Base-by-base conservation (phyloP, 1,284 basidiomycete genomes). In the Amylostereum areolatum region DNA sequence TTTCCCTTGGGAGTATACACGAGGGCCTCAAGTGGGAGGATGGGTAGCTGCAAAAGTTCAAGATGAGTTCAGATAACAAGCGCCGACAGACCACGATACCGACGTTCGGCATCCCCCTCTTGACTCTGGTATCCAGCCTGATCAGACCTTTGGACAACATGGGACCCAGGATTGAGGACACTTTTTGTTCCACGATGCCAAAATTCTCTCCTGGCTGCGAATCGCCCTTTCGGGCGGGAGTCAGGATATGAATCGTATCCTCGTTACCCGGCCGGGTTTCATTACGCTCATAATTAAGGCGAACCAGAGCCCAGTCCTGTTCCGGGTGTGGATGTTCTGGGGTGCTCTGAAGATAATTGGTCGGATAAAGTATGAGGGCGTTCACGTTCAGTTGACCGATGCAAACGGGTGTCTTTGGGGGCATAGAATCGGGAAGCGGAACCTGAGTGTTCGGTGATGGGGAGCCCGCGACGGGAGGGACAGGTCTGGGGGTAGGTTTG, bases 1-100 rank as follows among this genome's bases (percentile, higher is more conserved):
- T 97, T 94, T 34, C 91, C 89, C 57, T 94, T 94, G 4, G 92
- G 89, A 10, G 93, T 95, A 66, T 92, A 97, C 30, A 97, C 80
- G 31, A 97, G 79, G 62, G 97, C 77, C 62, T 90, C 86, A 41
- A 98, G 73, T 28, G 86, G 81, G 35, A 93, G 73, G 51, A 93
- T 86, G 43, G 85, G 85, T 41, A 87, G 72, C 89, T 92, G 57
- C 25, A 47, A 50, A 48, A 50, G 53, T 53, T 35, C 41, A 31
- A 48, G 29, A 37, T 43, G 45, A 42, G 47, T 43, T 57, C 33
- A 55, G 52, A 29, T 48, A 45, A 47, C 36, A 28, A 44, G 47
- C 5, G 36, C n/a, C 46, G 32, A 47, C 31, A 33, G 40, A 34
- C 47, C n/a, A 52, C 47, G n/a, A n/a, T n/a, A 67, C 82, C 63